Evolutionary conservation across 805 yeast species (phyloP), one percentile per base, ranked within the genome.

Genomic region (Candida silvicultrix): DNA sequence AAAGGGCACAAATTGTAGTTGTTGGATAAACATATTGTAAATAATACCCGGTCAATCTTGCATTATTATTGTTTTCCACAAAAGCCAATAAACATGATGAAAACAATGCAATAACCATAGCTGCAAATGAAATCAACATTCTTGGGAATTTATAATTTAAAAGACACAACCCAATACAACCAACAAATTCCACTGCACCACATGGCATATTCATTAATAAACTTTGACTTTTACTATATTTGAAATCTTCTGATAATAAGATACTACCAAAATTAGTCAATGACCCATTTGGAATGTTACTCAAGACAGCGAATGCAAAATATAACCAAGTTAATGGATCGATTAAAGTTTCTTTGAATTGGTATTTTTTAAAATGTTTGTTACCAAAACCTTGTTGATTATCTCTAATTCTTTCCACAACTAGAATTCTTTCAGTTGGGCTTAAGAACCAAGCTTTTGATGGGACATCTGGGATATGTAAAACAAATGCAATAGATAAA

Each of bases 391-490:
- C 77, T 56, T 69, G 74, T 42, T 68, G 66, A 53, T 70, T 73
- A 28, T 46, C 52, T 44, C 76, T 68, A 43, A 71, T 71, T 45
- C 76, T 67, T 57, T 65, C 74, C 38, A 73, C 72, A 41, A 68
- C 67, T 44, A 62, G 52, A 18, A 57, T 51, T 46, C 65, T 71
- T 52, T 77, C 80, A 32, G 60, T 65, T 22, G 66, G 67, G 7
- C 60, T 61, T 48, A 64, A 61, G 37, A 63, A 64, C 67, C 68
- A 66, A 5, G 75, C 71, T 22, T 57, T 47, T 55, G 53, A 34
- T 37, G 83, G 83, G 15, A 58, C 53, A 52, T 74, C 73, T 18
- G 83, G 83, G 25, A 80, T 49, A 48, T 71, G 72, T 38, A 73
- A 43, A 23, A 60, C 48, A 45, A 73, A 61, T 2, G 69, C 38